phyloP scores from a whole-genome alignment of 2,329 filamentous ascomycete genomes.

The Colletotrichum camelliae region DNA sequence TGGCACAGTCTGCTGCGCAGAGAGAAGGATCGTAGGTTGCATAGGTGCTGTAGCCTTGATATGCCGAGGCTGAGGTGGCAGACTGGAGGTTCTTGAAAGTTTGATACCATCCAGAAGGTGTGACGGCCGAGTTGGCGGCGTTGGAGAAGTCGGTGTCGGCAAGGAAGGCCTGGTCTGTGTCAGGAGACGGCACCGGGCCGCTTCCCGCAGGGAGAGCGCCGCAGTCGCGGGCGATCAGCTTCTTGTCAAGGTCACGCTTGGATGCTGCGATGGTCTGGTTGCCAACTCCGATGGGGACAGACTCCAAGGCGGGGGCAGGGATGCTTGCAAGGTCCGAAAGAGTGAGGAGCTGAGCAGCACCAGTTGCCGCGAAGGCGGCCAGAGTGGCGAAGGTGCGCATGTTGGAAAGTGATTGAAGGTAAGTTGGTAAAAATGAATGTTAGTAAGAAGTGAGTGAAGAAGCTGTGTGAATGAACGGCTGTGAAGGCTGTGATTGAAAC shows the following conservation, averaged over 20 bases:
- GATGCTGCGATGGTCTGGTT: neutral
- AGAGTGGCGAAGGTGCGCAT: neutral
- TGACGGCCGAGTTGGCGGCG: neutral
- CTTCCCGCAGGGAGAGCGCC: neutral
- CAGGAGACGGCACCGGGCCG: neutral
- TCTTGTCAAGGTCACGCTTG: neutral
- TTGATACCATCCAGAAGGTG: constrained; percentile 1
- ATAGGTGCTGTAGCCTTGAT: constrained; percentile 1
- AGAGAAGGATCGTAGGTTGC: neutral
- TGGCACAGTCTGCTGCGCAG: neutral
- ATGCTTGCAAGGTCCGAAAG: neutral
- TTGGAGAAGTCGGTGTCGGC: neutral
- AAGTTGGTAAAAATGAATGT: neutral
- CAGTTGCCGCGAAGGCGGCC: neutral
- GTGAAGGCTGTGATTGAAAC: neutral
- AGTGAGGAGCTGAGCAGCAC: neutral
- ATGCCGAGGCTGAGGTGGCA: neutral
- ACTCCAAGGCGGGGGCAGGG: neutral
- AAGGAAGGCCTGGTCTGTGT: constrained; percentile 2
- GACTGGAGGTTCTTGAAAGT: constrained; percentile 11
- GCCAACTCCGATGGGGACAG: neutral
- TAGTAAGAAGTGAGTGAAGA: neutral
- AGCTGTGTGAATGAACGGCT: neutral
- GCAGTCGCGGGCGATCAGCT: neutral
- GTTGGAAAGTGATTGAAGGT: neutral